Conservation (phyloP, 306 rosid genomes). For the Prunus davidiana region DNA sequence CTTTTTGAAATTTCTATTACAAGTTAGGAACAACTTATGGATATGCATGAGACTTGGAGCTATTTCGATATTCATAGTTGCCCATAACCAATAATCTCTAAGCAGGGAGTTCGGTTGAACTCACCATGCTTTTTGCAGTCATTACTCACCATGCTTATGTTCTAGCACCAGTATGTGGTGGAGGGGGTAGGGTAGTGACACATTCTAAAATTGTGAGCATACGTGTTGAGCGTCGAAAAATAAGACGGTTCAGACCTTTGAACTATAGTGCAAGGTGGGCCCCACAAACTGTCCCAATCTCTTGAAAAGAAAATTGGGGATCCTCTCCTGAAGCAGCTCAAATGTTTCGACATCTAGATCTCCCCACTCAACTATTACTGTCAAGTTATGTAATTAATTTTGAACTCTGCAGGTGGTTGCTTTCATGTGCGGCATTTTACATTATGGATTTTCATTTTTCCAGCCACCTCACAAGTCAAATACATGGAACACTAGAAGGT, state of each 20-base stretch:
- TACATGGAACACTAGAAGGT: slow-evolving; percentile 71
- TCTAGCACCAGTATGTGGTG: background rate
- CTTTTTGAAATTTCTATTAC: slow-evolving; percentile 5
- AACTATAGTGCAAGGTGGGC: too few relatives aligned
- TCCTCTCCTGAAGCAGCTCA: background rate
- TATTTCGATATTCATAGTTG: background rate
- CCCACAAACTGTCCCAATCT: too few relatives aligned
- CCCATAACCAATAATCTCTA: background rate
- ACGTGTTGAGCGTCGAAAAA: too few relatives aligned
- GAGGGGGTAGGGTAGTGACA: background rate
- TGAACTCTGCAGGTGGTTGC: slow-evolving; percentile 65
- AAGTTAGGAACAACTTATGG: slow-evolving; percentile 14
- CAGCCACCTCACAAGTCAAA: slow-evolving; percentile 53
- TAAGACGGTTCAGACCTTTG: too few relatives aligned
- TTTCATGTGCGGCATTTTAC: slow-evolving; percentile 64
- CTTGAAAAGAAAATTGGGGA: too few relatives aligned
- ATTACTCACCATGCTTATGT: too few relatives aligned
- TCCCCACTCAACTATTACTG: slow-evolving; percentile 16
- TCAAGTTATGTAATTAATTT: slow-evolving; percentile 16
- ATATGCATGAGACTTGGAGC: background rate
- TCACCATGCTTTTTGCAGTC: too few relatives aligned
- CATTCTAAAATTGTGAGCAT: background rate
- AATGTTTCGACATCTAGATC: background rate
- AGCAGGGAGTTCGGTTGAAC: background rate
- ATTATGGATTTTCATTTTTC: slow-evolving; percentile 58